phyloP scores from a whole-genome alignment of 768 basidiomycete species.

The Gautieria morchelliformis region DNA sequence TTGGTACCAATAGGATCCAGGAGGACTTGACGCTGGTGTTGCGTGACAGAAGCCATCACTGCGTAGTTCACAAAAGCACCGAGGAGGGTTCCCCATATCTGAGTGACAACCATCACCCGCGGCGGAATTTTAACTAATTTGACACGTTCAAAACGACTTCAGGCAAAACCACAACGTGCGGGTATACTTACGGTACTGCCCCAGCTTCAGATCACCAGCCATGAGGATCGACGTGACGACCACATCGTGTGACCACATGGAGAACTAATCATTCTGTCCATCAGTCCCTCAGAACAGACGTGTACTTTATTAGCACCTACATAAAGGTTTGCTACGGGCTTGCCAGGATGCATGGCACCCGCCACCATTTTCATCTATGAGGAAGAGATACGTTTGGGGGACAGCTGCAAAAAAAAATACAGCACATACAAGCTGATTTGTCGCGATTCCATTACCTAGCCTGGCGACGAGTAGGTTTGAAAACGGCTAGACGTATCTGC shows the following conservation, averaged over 20 bases:
- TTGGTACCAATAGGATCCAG: conserved; percentile 45
- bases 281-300: background rate
- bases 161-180: background rate
- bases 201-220: conserved; percentile 28
- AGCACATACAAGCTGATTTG: conserved; percentile 34
- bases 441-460: conserved; percentile 53
- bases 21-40: conserved; percentile 43
- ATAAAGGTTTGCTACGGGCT: conserved; percentile 62
- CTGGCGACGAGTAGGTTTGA: conserved; percentile 46
- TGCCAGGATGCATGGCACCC: conserved; percentile 49
- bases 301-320: conserved; percentile 22
- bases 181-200: conserved; percentile 28
- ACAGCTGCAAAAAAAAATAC: background rate
- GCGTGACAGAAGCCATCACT: conserved; percentile 41
- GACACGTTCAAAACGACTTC: background rate
- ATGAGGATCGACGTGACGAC: conserved; percentile 43
- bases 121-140: conserved; percentile 48
- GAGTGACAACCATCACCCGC: conserved; percentile 53
- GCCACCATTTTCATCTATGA: conserved; percentile 50
- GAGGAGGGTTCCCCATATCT: conserved; percentile 57
- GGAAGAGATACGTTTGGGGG: background rate
- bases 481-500: conserved; percentile 32
- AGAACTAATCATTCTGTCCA: conserved; percentile 31
- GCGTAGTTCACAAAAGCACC: conserved; percentile 25
- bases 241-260: conserved; percentile 60